A percentile compares a stretch with the other conserved stretches of the same genome.
Evolutionary conservation across 129 eudicot genomes (phyloP).

Genomic region (Lonicera japonica): DNA sequence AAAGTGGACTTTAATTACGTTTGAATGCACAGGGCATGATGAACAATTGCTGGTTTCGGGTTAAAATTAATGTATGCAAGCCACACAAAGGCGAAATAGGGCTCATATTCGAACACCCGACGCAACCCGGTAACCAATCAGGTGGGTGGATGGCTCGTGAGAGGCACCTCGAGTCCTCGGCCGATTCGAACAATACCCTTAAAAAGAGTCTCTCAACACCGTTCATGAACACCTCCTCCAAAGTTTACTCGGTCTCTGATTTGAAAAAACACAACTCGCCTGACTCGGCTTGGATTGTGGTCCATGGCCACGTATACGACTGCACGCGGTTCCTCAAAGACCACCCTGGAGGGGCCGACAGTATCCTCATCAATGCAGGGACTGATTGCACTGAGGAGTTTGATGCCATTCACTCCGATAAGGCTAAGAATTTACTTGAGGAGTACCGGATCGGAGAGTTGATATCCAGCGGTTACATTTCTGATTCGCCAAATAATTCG

Average conservation of each 20-base stretch:
- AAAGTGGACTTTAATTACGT: background rate
- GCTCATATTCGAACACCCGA: slow-evolving; percentile 93
- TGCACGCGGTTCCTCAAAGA: slow-evolving; percentile 75
- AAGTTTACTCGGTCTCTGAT: slow-evolving; percentile 54
- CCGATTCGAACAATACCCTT: slow-evolving; percentile 35
- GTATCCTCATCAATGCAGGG: slow-evolving; percentile 92
- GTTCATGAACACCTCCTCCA: slow-evolving; percentile 69
- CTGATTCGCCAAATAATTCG: slow-evolving; percentile 64
- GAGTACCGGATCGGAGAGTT: slow-evolving; percentile 76
- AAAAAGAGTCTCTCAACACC: slow-evolving; percentile 79
- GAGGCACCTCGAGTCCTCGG: slow-evolving; percentile 50
- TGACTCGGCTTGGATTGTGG: slow-evolving; percentile 94
- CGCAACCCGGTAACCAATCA: slow-evolving; percentile 84
- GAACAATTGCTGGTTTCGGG: slow-evolving; percentile 98
- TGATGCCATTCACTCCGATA: slow-evolving; percentile 92
- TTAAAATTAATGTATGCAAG: slow-evolving; percentile 86
- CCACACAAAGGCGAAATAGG: slow-evolving; percentile 94
- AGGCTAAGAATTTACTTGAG: slow-evolving; percentile 72
- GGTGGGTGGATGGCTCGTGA: slow-evolving; percentile 99
- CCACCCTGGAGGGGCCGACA: slow-evolving; percentile 93
- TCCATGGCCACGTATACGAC: slow-evolving; percentile 91
- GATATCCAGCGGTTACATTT: slow-evolving; percentile 47
- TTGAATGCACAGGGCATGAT: slow-evolving; percentile 79
- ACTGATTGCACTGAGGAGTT: slow-evolving; percentile 94
- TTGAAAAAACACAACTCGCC: slow-evolving; percentile 69